phyloP scores from a whole-genome alignment of 1,139 yeast genomes.

The Sugiyamaella sp. region DNA sequence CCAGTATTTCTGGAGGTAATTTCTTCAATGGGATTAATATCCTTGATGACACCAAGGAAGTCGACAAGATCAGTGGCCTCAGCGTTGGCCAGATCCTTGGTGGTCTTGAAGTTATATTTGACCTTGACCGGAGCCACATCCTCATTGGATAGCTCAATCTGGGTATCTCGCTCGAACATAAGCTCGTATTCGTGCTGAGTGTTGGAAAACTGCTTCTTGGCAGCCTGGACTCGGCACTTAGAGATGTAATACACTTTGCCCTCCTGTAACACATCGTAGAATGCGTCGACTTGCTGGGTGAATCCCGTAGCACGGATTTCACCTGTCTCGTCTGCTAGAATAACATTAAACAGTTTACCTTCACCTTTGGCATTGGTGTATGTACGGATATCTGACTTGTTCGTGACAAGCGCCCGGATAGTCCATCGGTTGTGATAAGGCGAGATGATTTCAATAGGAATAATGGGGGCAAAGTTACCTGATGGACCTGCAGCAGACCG shows the following conservation, averaged over 20 bases:
- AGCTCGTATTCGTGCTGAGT: slow-evolving; percentile 89
- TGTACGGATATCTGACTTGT: slow-evolving; percentile 83
- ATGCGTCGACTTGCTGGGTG: slow-evolving; percentile 81
- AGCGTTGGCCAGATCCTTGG: slow-evolving; percentile 64
- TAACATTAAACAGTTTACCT: slow-evolving; percentile 87
- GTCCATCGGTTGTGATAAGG: slow-evolving; percentile 94
- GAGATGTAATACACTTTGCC: slow-evolving; percentile 88
- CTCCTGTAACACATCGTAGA: slow-evolving; percentile 74
- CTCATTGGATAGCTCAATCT: slow-evolving; percentile 72
- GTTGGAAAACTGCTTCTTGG: slow-evolving; percentile 85
- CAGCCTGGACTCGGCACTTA: slow-evolving; percentile 76
- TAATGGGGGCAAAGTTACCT: slow-evolving; percentile 38
- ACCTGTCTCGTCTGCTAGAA: slow-evolving; percentile 90
- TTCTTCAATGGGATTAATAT: slow-evolving; percentile 72
- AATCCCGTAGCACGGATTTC: slow-evolving; percentile 97
- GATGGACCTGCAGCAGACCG: slow-evolving; percentile 2
- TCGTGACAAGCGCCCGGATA: slow-evolving; percentile 87
- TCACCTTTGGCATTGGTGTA: slow-evolving; percentile 88
- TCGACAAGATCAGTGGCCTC: slow-evolving; percentile 70
- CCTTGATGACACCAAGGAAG: slow-evolving; percentile 82
- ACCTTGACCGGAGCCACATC: slow-evolving; percentile 69
- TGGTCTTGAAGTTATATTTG: slow-evolving; percentile 72
- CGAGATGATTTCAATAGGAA: slow-evolving; percentile 83
- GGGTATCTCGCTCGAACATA: slow-evolving; percentile 76
- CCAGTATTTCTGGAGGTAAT: slow-evolving; percentile 93